Evolutionary conservation across 352 stramenopile genomes (phyloP).

Genomic region (Phytophthora megakarya): DNA sequence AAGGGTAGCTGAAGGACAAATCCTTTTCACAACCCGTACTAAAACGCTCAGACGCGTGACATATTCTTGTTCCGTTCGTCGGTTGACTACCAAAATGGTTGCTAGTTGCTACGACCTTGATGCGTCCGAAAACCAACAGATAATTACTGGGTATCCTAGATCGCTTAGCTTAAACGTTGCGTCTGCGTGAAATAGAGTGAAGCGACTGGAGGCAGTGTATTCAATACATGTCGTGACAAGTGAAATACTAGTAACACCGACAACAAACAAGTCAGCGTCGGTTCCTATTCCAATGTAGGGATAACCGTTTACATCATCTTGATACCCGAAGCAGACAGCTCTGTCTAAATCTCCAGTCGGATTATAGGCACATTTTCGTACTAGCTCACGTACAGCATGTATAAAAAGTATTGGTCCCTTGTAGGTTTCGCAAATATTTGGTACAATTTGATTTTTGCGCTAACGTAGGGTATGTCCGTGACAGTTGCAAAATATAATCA

Average conservation of each 20-base stretch:
- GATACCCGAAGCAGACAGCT: conserved; percentile 2
- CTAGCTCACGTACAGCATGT: neutral
- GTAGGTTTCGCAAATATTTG: neutral
- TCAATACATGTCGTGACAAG: neutral
- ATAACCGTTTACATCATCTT: neutral
- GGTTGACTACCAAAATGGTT: neutral
- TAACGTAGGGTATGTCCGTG: neutral
- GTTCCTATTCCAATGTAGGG: conserved; percentile 2
- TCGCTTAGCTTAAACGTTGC: neutral
- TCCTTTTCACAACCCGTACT: too few species aligned
- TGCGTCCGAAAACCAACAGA: neutral
- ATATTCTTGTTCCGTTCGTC: neutral
- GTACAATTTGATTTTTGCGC: conserved; percentile 1
- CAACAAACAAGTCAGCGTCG: conserved; percentile 4
- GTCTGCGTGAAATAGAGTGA: neutral
- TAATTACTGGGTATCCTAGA: neutral
- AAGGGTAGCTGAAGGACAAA: too few species aligned
- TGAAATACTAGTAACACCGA: neutral
- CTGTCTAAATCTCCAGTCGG: neutral
- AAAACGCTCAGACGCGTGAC: neutral
- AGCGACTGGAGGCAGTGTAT: too few species aligned
- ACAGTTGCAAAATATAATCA: neutral
- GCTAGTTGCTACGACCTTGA: neutral
- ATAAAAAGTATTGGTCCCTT: conserved; percentile 5
- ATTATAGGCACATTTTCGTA: conserved; percentile 3